Evolutionary conservation across 768 basidiomycete species (phyloP).

Genomic region (Suillus bovinus): DNA sequence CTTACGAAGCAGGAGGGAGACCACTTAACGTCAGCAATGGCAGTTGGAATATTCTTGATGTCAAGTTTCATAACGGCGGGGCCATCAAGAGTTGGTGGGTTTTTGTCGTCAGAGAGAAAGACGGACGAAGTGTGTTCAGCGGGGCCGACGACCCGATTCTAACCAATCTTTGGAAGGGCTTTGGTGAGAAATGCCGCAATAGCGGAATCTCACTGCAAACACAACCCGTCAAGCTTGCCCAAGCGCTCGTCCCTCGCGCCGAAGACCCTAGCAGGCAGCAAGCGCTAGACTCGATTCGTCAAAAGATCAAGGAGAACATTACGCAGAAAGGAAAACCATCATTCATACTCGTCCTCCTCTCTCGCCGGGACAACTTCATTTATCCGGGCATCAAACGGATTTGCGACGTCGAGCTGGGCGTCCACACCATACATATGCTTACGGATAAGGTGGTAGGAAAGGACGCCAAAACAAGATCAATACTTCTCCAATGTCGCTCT

Average conservation of each 20-base stretch:
- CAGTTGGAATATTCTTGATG: constrained; percentile 75
- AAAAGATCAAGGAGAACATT: constrained; percentile 36
- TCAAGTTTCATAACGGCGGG: constrained; percentile 63
- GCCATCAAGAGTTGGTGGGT: constrained; percentile 62
- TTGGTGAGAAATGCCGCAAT: constrained; percentile 50
- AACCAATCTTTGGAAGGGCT: constrained; percentile 42
- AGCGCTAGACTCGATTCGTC: constrained; percentile 44
- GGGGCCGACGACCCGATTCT: constrained; percentile 45
- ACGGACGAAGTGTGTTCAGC: constrained; percentile 40
- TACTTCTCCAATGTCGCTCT: constrained; percentile 82
- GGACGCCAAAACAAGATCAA: constrained; percentile 65
- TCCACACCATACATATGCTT: too few relatives aligned
- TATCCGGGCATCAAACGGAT: constrained; percentile 83
- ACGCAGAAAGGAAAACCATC: constrained; percentile 42
- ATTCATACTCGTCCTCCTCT: constrained; percentile 72
- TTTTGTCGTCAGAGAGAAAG: constrained; percentile 50
- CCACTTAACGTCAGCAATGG: constrained; percentile 52
- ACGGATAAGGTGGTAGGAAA: constrained; percentile 57
- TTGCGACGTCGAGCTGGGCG: constrained; percentile 68
- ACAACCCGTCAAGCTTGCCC: constrained; percentile 38
- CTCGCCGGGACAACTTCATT: constrained; percentile 67
- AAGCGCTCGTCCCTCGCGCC: constrained; percentile 16
- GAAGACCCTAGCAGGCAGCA: constrained; percentile 37
- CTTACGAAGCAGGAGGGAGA: constrained; percentile 47
- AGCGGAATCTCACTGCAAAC: constrained; percentile 47